Conservation (phyloP, 257 asterid genomes). For the Rehmannia glutinosa region DNA sequence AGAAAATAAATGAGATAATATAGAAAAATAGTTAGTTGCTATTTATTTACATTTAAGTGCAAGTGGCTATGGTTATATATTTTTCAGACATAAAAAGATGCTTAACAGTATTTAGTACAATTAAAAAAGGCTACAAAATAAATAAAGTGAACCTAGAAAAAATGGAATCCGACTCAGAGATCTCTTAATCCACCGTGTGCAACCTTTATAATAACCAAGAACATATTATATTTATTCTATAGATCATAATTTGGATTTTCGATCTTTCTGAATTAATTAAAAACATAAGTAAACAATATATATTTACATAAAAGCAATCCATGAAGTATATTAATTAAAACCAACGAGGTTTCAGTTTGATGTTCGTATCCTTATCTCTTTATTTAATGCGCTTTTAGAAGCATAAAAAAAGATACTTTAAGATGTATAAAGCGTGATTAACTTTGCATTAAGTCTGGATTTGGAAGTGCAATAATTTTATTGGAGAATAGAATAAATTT, state of each 20-base stretch:
- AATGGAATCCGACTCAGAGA: constrained; percentile 27
- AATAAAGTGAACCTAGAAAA: neutral
- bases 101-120: neutral
- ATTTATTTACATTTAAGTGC: no score
- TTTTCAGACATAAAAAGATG: neutral
- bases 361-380: constrained; percentile 43
- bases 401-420: constrained; percentile 30
- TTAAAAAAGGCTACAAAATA: neutral
- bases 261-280: constrained; percentile 19
- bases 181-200: constrained; percentile 32
- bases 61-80: no score
- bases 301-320: neutral
- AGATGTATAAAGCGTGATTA: constrained; percentile 26
- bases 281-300: neutral
- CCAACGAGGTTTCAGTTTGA: constrained; percentile 23
- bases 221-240: neutral
- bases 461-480: constrained; percentile 1
- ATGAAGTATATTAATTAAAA: constrained; percentile 23
- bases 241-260: no score
- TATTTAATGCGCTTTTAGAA: constrained; percentile 15
- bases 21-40: no score
- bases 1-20: no score
- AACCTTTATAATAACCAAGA: neutral
- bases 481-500: constrained; percentile 19
- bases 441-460: constrained; percentile 26